phyloP scores from a whole-genome alignment of 345 rosid genomes.

The Citrus sp. region DNA sequence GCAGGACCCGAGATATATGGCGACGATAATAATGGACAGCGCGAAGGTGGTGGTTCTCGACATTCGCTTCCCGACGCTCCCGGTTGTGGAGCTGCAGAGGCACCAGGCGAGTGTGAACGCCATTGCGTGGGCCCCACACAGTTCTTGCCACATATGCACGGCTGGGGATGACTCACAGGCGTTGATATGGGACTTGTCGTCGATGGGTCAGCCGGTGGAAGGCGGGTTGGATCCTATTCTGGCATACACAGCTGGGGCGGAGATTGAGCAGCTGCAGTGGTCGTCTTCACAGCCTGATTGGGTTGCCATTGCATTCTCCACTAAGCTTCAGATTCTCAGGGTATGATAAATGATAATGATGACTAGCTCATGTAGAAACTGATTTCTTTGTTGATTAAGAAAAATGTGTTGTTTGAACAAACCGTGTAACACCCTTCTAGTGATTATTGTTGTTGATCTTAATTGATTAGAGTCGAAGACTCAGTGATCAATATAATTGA shows the following conservation, averaged over 20 bases:
- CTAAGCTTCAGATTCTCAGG: constrained; percentile 95
- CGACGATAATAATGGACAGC: constrained; percentile 92
- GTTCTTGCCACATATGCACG: constrained; percentile 93
- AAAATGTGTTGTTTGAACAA: not conserved
- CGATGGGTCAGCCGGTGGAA: constrained; percentile 94
- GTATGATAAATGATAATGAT: constrained; percentile 39
- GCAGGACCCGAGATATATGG: constrained; percentile 98
- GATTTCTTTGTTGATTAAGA: not conserved
- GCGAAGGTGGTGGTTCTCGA: constrained; percentile 90
- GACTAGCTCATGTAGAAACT: not conserved
- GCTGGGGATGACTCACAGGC: constrained; percentile 99
- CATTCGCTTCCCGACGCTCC: constrained; percentile 88
- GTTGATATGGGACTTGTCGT: constrained; percentile 90
- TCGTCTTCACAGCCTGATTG: constrained; percentile 98
- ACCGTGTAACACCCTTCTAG: not conserved
- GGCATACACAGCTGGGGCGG: constrained; percentile 94
- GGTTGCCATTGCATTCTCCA: constrained; percentile 95
- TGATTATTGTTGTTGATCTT: not conserved
- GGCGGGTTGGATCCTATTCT: constrained; percentile 95
- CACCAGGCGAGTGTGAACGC: constrained; percentile 92
- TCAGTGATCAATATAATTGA: not conserved
- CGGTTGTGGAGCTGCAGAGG: constrained; percentile 90
- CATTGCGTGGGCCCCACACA: constrained; percentile 98
- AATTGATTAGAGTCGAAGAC: not conserved
- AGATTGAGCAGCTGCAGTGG: constrained; percentile 97